Percentiles rank a stretch among this genome's conserved stretches.
Conservation (phyloP, 2,329 filamentous ascomycete genomes). For the Neonectria magnoliae region DNA sequence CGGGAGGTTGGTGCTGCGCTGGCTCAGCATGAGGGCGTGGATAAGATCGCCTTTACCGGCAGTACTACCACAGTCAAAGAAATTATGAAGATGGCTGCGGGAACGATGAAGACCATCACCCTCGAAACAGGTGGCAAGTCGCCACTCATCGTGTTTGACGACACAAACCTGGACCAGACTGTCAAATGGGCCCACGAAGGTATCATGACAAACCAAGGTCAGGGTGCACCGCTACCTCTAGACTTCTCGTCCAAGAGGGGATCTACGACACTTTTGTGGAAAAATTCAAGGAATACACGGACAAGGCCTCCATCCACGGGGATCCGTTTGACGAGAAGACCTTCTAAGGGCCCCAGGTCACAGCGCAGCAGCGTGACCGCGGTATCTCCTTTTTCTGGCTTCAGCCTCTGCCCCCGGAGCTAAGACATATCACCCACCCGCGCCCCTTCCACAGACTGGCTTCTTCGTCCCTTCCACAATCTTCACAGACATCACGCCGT, state of each 20-base stretch:
- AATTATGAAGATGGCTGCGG: constrained; percentile 75
- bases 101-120: constrained; percentile 68
- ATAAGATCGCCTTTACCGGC: constrained; percentile 80
- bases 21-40: constrained; percentile 69
- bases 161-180: constrained; percentile 70
- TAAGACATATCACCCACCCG: constrained; percentile 51
- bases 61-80: constrained; percentile 73
- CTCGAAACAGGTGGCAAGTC: constrained; percentile 71
- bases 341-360: constrained; percentile 75
- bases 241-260: constrained; percentile 67
- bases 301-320: constrained; percentile 66
- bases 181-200: constrained; percentile 60
- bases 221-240: constrained; percentile 68
- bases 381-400: constrained; percentile 75
- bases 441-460: constrained; percentile 31
- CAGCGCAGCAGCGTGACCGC: constrained; percentile 70
- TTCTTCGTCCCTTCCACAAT: constrained; percentile 45
- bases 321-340: constrained; percentile 71
- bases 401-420: constrained; percentile 71
- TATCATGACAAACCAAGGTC: constrained; percentile 66
- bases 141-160: constrained; percentile 67
- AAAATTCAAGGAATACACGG: constrained; percentile 67
- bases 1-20: constrained; percentile 71
- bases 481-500: constrained; percentile 38
- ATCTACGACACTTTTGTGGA: constrained; percentile 69